These are phyloP conservation scores for Microbotryum lychnidis-dioicae DNA, from an alignment of 1,284 basidiomycete genomes.

Conservation along the genomic window DNA sequence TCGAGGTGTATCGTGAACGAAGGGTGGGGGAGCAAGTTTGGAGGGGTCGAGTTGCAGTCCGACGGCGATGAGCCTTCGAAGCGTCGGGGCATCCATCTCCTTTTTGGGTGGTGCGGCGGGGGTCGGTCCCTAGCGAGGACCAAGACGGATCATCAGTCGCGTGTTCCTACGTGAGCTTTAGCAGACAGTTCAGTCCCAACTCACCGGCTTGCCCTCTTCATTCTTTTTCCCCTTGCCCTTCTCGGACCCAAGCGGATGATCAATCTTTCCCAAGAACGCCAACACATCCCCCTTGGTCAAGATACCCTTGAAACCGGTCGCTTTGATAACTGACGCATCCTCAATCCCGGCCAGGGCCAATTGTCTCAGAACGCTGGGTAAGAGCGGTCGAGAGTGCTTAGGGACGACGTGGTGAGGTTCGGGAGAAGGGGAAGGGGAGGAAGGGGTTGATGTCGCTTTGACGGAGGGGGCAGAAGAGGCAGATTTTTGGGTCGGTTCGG, in stretches of 20 bases:
- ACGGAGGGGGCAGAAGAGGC: conserved; percentile 28
- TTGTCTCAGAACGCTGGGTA: conserved; percentile 41
- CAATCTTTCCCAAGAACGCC: conserved; percentile 38
- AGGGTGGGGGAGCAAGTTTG: neutral
- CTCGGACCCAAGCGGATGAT: conserved; percentile 26
- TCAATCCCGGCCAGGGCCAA: conserved; percentile 35
- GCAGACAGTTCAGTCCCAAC: neutral
- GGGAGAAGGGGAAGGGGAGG: conserved; percentile 1
- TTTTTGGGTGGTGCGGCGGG: neutral
- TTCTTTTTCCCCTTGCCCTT: conserved; percentile 17
- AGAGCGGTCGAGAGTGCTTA: conserved; percentile 26
- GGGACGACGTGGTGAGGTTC: conserved; percentile 16
- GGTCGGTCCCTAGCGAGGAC: too few relatives aligned
- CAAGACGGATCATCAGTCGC: neutral
- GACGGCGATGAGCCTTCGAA: conserved; percentile 19
- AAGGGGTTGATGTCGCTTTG: neutral
- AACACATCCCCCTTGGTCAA: conserved; percentile 45
- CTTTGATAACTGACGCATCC: conserved; percentile 40
- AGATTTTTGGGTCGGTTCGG: conserved; percentile 20
- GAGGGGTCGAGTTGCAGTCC: conserved; percentile 9
- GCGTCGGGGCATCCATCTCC: conserved; percentile 19
- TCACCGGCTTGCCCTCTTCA: conserved; percentile 4
- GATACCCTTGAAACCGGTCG: conserved; percentile 41
- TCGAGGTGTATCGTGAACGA: neutral
- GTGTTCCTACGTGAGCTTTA: neutral